phyloP scores from a whole-genome alignment of 83 land plant species.

The Isoetes engelmannii region DNA sequence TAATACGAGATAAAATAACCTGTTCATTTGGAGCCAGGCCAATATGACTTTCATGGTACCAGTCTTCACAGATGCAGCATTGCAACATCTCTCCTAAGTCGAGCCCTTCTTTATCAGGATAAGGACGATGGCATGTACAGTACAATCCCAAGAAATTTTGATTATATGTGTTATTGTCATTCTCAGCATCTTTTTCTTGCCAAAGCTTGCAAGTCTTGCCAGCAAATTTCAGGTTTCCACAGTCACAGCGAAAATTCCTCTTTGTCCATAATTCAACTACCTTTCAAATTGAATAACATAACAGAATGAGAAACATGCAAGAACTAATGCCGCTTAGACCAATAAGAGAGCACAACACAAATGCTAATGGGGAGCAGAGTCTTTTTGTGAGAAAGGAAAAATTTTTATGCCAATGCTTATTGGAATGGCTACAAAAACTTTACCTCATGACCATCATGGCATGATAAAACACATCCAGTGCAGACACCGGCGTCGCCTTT shows the following conservation, averaged over 20 bases:
- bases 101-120: slow-evolving; percentile 79
- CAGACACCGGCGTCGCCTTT: neutral
- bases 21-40: slow-evolving; percentile 67
- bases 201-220: slow-evolving; percentile 61
- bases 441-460: neutral
- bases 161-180: slow-evolving; percentile 70
- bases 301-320: too few relatives aligned
- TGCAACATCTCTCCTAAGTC: slow-evolving; percentile 94
- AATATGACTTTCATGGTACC: slow-evolving; percentile 96
- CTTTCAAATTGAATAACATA: slow-evolving; percentile 22
- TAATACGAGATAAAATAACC: slow-evolving; percentile 27
- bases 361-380: too few relatives aligned
- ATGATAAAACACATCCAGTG: neutral
- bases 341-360: too few relatives aligned
- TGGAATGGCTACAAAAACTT: neutral
- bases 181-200: slow-evolving; percentile 69
- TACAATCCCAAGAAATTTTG: slow-evolving; percentile 86
- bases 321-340: too few relatives aligned
- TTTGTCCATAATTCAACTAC: slow-evolving; percentile 95
- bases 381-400: too few relatives aligned
- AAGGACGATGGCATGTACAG: slow-evolving; percentile 85
- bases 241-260: slow-evolving; percentile 86
- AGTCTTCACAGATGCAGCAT: slow-evolving; percentile 97
- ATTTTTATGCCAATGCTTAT: neutral
- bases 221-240: slow-evolving; percentile 95